Percentiles rank a stretch among this genome's conserved stretches.
Evolutionary conservation across 768 basidiomycete genomes (phyloP).

Genomic region (Phlegmacium glaucopus): DNA sequence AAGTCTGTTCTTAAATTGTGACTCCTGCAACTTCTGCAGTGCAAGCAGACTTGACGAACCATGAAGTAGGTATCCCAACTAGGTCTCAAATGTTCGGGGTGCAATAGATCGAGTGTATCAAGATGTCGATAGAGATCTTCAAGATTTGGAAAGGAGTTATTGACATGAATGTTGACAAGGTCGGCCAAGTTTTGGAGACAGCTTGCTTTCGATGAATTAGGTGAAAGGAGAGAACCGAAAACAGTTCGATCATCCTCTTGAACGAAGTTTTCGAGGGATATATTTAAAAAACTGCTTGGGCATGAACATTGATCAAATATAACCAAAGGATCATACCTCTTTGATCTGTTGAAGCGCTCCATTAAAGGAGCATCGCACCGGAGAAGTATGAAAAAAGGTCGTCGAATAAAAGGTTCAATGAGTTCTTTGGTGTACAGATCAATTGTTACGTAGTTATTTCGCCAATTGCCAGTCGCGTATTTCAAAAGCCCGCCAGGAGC

Average conservation of each 20-base stretch:
- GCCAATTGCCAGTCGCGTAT: slow-evolving; percentile 82
- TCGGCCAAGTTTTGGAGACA: slow-evolving; percentile 37
- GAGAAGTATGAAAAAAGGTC: slow-evolving; percentile 90
- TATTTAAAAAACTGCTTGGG: slow-evolving; percentile 8
- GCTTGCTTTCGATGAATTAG: slow-evolving; percentile 6
- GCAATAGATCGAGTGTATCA: slow-evolving; percentile 62
- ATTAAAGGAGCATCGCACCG: slow-evolving; percentile 79
- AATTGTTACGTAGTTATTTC: slow-evolving; percentile 73
- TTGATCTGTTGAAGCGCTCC: slow-evolving; percentile 60
- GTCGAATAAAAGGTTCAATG: slow-evolving; percentile 68
- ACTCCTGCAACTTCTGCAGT: not conserved
- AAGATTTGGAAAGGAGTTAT: slow-evolving; percentile 59
- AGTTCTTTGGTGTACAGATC: slow-evolving; percentile 55
- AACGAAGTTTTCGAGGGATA: slow-evolving; percentile 72
- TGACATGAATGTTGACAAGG: slow-evolving; percentile 55
- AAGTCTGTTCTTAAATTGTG: slow-evolving; percentile 45
- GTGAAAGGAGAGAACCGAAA: slow-evolving; percentile 44
- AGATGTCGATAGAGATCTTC: slow-evolving; percentile 59
- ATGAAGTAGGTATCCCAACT: slow-evolving; percentile 98
- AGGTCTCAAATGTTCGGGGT: slow-evolving; percentile 77
- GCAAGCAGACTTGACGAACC: slow-evolving; percentile 41
- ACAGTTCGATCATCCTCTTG: slow-evolving; percentile 63
- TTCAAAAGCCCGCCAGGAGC: slow-evolving; percentile 57
- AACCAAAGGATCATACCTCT: slow-evolving; percentile 34
- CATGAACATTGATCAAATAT: not conserved